Percentiles rank a stretch among this genome's conserved stretches.
phyloP scores from a whole-genome alignment of 225 moss, liverwort and hornwort genomes.

The Climacium dendroides region DNA sequence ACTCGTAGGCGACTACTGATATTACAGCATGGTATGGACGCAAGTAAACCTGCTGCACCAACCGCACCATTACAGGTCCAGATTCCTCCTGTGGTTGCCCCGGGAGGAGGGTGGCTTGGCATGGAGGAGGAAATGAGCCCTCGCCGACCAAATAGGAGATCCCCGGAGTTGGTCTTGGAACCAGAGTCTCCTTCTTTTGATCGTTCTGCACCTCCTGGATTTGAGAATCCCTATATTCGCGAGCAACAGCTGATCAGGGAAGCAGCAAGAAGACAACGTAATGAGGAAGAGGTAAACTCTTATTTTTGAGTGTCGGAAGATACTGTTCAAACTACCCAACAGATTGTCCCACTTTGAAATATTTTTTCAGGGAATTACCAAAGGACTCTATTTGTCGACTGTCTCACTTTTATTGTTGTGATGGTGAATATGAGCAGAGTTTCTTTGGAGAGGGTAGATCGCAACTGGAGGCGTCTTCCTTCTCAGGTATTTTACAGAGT shows the following conservation, averaged over 20 bases:
- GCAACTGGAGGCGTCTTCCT: constrained; percentile 18
- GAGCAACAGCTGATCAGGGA: constrained; percentile 63
- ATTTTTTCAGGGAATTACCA: neutral
- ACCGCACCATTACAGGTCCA: constrained; percentile 48
- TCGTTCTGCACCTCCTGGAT: constrained; percentile 80
- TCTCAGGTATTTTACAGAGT: constrained; percentile 23
- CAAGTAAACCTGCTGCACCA: constrained; percentile 46
- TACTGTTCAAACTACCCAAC: neutral
- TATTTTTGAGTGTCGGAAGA: neutral
- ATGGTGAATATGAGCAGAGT: constrained; percentile 5
- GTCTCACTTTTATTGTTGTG: neutral
- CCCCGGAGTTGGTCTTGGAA: constrained; percentile 78
- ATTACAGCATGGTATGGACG: constrained; percentile 92
- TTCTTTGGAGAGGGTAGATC: constrained; percentile 28
- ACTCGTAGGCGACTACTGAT: constrained; percentile 89
- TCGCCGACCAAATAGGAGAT: constrained; percentile 59
- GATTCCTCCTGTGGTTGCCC: constrained; percentile 48
- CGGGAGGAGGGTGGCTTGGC: constrained; percentile 81
- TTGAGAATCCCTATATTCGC: constrained; percentile 55
- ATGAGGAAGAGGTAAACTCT: constrained; percentile 42
- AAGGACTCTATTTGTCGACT: neutral
- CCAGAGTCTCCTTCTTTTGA: constrained; percentile 94
- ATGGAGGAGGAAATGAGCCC: constrained; percentile 98
- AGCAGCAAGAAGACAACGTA: constrained; percentile 55
- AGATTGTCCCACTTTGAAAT: neutral